These are phyloP conservation scores for Pistacia atlantica DNA, from an alignment of 345 rosid genomes.

Conservation along the genomic window DNA sequence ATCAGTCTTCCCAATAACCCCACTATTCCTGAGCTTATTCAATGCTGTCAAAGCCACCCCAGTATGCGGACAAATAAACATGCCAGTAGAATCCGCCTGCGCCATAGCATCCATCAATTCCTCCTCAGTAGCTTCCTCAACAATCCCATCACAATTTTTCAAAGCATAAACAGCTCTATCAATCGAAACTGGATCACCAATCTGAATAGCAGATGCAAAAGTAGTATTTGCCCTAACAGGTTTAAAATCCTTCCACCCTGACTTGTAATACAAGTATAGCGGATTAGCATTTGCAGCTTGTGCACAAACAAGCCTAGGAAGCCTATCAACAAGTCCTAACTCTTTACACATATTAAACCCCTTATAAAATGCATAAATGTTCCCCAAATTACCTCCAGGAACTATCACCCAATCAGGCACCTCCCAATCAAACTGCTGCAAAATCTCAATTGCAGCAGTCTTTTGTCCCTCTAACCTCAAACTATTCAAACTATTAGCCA, in stretches of 20 bases:
- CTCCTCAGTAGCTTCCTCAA: conserved; percentile 55
- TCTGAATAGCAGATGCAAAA: conserved; percentile 56
- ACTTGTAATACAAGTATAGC: conserved; percentile 44
- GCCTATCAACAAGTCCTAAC: conserved; percentile 49
- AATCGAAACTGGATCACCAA: conserved; percentile 57
- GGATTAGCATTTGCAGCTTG: conserved; percentile 59
- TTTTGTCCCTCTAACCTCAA: conserved; percentile 56
- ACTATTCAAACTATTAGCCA: conserved; percentile 54
- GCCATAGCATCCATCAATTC: conserved; percentile 63
- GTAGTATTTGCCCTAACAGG: conserved; percentile 45
- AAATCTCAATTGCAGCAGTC: conserved; percentile 53
- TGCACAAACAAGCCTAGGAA: conserved; percentile 54
- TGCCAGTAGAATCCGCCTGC: conserved; percentile 55
- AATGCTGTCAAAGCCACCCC: conserved; percentile 56
- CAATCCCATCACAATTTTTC: conserved; percentile 51
- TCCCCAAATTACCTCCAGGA: conserved; percentile 56
- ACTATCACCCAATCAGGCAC: conserved; percentile 60
- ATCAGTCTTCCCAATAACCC: conserved; percentile 41
- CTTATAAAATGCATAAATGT: conserved; percentile 52
- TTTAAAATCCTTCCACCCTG: conserved; percentile 50
- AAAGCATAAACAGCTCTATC: conserved; percentile 58
- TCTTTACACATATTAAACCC: conserved; percentile 54
- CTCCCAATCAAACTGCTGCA: conserved; percentile 60
- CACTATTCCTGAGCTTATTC: conserved; percentile 49
- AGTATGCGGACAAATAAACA: conserved; percentile 60